phyloP scores from a whole-genome alignment of 352 stramenopile genomes.

The Phytophthora cajani region DNA sequence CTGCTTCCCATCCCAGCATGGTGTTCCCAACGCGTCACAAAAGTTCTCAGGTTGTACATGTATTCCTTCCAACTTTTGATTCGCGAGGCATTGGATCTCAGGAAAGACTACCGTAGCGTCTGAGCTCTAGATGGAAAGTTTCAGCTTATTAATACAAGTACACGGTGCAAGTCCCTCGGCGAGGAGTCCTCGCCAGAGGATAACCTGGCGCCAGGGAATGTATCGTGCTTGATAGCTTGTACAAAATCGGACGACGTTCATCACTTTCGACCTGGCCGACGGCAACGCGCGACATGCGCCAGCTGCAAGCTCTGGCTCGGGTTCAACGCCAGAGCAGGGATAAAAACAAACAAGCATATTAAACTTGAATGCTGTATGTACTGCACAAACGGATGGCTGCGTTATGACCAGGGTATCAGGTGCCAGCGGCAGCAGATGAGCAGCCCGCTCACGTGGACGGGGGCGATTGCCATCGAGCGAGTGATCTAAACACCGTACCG shows the following conservation, averaged over 20 bases:
- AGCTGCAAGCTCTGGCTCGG: not conserved
- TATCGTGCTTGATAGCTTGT: not conserved
- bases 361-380: not conserved
- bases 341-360: constrained; percentile 6
- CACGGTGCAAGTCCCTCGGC: no score
- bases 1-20: no score
- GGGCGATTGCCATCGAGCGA: not conserved
- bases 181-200: no score
- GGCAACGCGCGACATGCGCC: constrained; percentile 10
- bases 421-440: not conserved
- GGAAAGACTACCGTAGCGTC: no score
- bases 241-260: constrained; percentile 30
- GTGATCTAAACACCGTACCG: constrained; percentile 2
- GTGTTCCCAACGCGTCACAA: no score
- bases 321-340: constrained; percentile 4
- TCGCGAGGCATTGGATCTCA: no score
- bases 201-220: no score
- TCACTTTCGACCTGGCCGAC: constrained; percentile 4
- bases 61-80: no score
- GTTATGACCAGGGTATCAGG: constrained; percentile 2
- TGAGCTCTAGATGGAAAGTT: no score
- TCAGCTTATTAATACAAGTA: no score
- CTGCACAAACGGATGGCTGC: constrained; percentile 2
- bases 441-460: constrained; percentile 3
- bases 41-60: no score